A percentile compares a stretch with the other conserved stretches of the same genome.
These are phyloP conservation scores for Acanthochlamys bracteata DNA, from an alignment of 106 monocot genomes.

Conservation along the genomic window DNA sequence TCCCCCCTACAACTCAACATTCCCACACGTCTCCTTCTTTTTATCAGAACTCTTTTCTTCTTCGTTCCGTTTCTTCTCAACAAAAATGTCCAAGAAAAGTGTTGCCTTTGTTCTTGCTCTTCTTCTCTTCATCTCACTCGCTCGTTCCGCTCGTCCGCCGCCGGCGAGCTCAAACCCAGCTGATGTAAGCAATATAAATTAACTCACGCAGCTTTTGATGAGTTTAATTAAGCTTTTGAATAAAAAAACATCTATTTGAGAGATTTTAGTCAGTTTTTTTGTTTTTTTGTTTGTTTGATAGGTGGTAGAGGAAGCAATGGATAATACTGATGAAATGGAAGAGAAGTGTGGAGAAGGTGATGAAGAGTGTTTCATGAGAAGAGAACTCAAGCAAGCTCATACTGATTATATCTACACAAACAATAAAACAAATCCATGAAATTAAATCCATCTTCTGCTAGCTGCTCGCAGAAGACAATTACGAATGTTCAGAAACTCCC, in stretches of 20 bases:
- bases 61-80: too few relatives aligned
- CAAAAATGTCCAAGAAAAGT: not conserved
- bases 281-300: too few relatives aligned
- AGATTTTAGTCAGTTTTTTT: too few relatives aligned
- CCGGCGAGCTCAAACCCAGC: not conserved
- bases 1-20: not conserved
- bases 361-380: constrained; percentile 15
- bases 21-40: not conserved
- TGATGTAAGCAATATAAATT: not conserved
- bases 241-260: too few relatives aligned
- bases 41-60: too few relatives aligned
- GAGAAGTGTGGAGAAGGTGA: constrained; percentile 12
- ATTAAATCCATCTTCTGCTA: too few relatives aligned
- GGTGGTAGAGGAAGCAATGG: not conserved
- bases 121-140: not conserved
- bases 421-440: constrained; percentile 1
- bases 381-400: constrained; percentile 1
- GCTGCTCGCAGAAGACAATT: too few relatives aligned
- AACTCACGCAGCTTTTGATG: too few relatives aligned
- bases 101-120: not conserved
- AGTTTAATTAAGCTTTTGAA: too few relatives aligned
- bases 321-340: not conserved
- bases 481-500: too few relatives aligned
- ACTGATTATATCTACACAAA: constrained; percentile 10
- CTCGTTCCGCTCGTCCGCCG: not conserved